A percentile compares a stretch with the other conserved stretches of the same genome.
phyloP scores from a whole-genome alignment of 345 rosid species.

The Salix suchowensis region DNA sequence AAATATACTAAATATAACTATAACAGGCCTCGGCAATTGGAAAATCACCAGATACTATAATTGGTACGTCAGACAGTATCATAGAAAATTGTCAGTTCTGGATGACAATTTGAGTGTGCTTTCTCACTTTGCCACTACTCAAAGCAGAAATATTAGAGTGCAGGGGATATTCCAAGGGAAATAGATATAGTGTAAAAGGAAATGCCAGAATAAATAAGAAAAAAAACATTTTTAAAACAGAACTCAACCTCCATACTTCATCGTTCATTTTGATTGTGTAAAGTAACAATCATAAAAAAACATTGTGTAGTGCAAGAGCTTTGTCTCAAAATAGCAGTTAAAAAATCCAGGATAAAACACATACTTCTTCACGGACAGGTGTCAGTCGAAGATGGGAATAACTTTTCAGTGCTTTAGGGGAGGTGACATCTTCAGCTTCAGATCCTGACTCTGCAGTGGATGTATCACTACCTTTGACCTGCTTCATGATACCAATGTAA shows the following conservation, averaged over 20 bases:
- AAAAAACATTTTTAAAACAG: not conserved
- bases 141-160: not conserved
- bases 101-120: not conserved
- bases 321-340: not conserved
- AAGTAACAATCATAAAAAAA: not conserved
- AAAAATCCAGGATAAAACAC: slow-evolving; percentile 9
- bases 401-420: slow-evolving; percentile 84
- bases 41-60: not conserved
- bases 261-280: not conserved
- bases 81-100: not conserved
- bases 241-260: not conserved
- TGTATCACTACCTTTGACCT: slow-evolving; percentile 92
- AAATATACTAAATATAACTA: not conserved
- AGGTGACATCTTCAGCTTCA: slow-evolving; percentile 86
- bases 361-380: slow-evolving; percentile 97
- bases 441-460: slow-evolving; percentile 99
- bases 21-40: not conserved
- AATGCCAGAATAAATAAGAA: not conserved
- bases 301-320: not conserved
- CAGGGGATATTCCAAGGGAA: not conserved
- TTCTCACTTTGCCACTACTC: not conserved
- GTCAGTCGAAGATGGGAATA: slow-evolving; percentile 84
- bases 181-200: not conserved
- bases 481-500: slow-evolving; percentile 21
- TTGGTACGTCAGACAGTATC: not conserved